Evolutionary conservation across 306 rosid species (phyloP).

Genomic region (Prunus davidiana): DNA sequence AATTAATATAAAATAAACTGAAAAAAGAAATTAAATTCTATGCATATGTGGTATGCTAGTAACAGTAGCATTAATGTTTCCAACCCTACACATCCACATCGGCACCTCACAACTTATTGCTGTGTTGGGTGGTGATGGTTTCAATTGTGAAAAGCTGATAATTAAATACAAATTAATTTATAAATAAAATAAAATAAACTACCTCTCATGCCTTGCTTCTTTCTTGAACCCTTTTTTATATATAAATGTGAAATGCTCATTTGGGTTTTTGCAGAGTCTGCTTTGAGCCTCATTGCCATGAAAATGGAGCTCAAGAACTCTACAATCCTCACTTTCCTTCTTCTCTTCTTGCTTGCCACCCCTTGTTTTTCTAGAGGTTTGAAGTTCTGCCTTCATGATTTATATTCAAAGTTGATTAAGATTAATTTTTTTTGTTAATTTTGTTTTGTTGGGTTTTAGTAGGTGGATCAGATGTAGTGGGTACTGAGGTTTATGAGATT

Average conservation of each 20-base stretch:
- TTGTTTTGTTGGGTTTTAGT: background rate
- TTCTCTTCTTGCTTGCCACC: conserved; percentile 43
- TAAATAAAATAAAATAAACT: background rate
- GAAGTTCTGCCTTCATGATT: background rate
- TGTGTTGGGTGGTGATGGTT: conserved; percentile 49
- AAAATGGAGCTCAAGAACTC: conserved; percentile 54
- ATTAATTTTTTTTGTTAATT: background rate
- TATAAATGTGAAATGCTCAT: conserved; percentile 12
- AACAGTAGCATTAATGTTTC: conserved; percentile 42
- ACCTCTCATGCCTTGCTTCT: conserved; percentile 21
- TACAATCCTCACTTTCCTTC: conserved; percentile 35
- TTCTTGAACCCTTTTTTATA: conserved; percentile 18
- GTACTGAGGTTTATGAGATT: conserved; percentile 64
- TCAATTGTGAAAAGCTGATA: conserved; percentile 30
- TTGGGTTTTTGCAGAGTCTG: background rate
- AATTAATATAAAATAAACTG: background rate
- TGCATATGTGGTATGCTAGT: conserved; percentile 4
- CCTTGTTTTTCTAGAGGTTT: conserved; percentile 50
- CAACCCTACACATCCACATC: conserved; percentile 51
- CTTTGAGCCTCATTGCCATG: conserved; percentile 14
- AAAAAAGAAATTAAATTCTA: background rate
- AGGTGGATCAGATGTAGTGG: conserved; percentile 29
- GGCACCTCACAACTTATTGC: conserved; percentile 46
- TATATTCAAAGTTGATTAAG: background rate
- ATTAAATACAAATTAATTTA: background rate